Conservation (phyloP, 768 basidiomycete species). For the Russula earlei region DNA sequence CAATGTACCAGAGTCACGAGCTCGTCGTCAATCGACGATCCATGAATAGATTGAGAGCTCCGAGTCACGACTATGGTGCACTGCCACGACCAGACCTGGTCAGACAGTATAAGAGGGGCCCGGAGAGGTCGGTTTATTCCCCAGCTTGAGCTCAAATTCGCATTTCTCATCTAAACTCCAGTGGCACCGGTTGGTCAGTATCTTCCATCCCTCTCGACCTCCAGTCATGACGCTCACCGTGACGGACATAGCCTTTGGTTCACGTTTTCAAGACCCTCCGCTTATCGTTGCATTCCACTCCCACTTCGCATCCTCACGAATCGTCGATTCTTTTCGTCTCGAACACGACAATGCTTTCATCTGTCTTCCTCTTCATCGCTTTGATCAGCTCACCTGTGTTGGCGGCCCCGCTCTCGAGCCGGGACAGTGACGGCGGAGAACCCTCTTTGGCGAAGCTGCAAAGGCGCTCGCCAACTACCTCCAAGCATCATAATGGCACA, state of each 20-base stretch:
- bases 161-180: background rate
- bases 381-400: too few species aligned
- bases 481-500: too few species aligned
- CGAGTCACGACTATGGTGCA: background rate
- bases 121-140: background rate
- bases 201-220: background rate
- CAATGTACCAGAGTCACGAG: too few species aligned
- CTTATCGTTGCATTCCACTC: background rate
- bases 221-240: background rate
- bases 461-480: too few species aligned
- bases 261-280: background rate
- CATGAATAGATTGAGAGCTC: too few species aligned
- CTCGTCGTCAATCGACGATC: too few species aligned
- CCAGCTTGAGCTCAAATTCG: background rate
- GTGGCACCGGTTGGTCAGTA: slow-evolving; percentile 2
- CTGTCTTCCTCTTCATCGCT: too few species aligned
- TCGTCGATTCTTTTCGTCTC: background rate
- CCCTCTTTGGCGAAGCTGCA: too few species aligned
- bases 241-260: background rate
- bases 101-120: background rate
- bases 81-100: background rate
- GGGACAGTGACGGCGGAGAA: too few species aligned
- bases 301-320: background rate
- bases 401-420: too few species aligned
- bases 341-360: too few species aligned